Conservation (phyloP, 1,284 basidiomycete species). For the Moesziomyces sp. region DNA sequence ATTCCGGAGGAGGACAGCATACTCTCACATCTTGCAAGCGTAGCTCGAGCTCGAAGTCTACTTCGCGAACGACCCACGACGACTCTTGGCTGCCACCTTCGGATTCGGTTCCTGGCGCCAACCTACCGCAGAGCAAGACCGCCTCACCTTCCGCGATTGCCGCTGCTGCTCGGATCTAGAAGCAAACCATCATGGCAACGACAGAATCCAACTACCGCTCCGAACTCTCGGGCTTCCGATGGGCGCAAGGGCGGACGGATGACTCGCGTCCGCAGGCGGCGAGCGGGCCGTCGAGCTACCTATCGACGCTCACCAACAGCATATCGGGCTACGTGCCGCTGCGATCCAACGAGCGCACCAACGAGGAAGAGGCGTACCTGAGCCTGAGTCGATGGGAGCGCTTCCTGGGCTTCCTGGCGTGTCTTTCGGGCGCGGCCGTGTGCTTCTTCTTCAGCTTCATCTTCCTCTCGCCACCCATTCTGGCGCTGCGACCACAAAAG, state of each 20-base stretch:
- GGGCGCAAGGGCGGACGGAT: constrained; percentile 59
- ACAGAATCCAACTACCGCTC: constrained; percentile 55
- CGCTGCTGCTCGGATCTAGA: too few species aligned
- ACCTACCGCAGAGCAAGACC: too few species aligned
- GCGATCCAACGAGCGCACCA: constrained; percentile 81
- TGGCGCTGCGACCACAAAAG: constrained; percentile 70
- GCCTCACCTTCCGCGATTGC: too few species aligned
- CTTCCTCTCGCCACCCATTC: constrained; percentile 78
- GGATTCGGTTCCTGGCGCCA: too few species aligned
- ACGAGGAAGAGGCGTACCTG: constrained; percentile 94
- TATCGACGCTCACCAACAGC: constrained; percentile 71
- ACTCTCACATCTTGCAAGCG: not conserved
- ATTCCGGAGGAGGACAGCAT: not conserved
- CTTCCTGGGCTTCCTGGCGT: constrained; percentile 91
- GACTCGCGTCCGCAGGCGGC: constrained; percentile 42
- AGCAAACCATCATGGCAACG: constrained; percentile 13
- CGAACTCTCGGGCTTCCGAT: constrained; percentile 57
- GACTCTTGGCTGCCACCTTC: too few species aligned
- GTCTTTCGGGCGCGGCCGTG: constrained; percentile 86
- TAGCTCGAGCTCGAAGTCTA: too few species aligned
- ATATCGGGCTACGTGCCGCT: constrained; percentile 84
- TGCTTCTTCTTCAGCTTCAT: constrained; percentile 97
- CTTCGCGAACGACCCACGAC: too few species aligned
- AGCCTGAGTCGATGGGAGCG: constrained; percentile 65
- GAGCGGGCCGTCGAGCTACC: constrained; percentile 33